phyloP scores from a whole-genome alignment of 495 filamentous ascomycete species.

The Eremomyces bilateralis region DNA sequence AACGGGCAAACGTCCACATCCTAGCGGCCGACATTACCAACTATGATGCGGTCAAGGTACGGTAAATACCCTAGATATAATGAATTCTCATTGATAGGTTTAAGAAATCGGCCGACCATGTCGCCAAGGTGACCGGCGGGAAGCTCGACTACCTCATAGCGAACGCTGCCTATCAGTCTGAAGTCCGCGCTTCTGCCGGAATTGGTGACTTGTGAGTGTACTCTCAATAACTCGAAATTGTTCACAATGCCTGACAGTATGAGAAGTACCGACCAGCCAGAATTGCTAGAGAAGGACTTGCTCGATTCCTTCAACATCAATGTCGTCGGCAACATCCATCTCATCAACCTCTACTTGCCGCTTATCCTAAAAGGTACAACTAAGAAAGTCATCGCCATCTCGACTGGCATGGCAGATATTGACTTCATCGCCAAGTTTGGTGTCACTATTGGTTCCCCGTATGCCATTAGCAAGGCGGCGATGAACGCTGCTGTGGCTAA shows the following conservation, averaged over 20 bases:
- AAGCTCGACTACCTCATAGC: conserved; percentile 19
- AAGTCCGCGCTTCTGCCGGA: conserved; percentile 11
- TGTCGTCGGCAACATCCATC: conserved; percentile 25
- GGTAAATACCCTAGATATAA: background rate
- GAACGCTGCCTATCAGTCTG: conserved; percentile 14
- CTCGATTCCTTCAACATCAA: conserved; percentile 21
- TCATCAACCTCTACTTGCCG: conserved; percentile 27
- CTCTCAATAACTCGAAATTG: conserved; percentile 2
- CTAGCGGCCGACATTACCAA: conserved; percentile 5
- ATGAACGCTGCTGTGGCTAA: conserved; percentile 25
- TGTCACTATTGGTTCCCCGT: conserved; percentile 13
- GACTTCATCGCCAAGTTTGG: conserved; percentile 20
- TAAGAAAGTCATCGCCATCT: conserved; percentile 35
- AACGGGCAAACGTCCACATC: conserved; percentile 7
- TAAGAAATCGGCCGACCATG: conserved; percentile 10
- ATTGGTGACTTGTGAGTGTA: conserved; percentile 17
- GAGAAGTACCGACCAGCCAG: conserved; percentile 1
- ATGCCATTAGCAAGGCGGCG: conserved; percentile 24
- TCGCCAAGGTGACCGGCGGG: conserved; percentile 14
- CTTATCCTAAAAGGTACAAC: conserved; percentile 24
- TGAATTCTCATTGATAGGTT: background rate
- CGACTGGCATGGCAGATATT: conserved; percentile 26
- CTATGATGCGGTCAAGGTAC: conserved; percentile 6
- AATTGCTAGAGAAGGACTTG: conserved; percentile 3
- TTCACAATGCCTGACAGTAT: conserved; percentile 1